phyloP scores from a whole-genome alignment of 1,139 yeast genomes.

The Nematodospora anomalae region DNA sequence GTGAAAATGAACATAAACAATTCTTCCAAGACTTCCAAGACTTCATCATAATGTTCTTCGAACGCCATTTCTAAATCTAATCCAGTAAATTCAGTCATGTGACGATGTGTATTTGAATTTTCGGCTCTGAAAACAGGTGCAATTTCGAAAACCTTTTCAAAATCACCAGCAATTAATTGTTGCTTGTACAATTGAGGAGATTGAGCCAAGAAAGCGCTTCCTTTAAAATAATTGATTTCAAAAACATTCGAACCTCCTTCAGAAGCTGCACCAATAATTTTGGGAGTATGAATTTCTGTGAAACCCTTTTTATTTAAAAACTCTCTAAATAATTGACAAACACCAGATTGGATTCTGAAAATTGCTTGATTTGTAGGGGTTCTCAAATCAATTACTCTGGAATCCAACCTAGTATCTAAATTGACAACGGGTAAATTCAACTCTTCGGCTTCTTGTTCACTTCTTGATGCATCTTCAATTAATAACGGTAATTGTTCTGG shows the following conservation, averaged over 20 bases:
- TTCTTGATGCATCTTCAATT: constrained; percentile 93
- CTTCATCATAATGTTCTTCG: constrained; percentile 97
- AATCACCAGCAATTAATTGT: constrained; percentile 96
- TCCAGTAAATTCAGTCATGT: constrained; percentile 98
- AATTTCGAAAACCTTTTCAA: constrained; percentile 91
- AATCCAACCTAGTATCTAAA: constrained; percentile 92
- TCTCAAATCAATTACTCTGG: constrained; percentile 94
- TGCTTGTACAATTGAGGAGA: constrained; percentile 98
- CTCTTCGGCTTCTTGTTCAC: constrained; percentile 93
- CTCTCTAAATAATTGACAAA: constrained; percentile 85
- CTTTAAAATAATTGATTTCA: constrained; percentile 88
- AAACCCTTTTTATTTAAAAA: constrained; percentile 68
- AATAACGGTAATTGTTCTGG: constrained; percentile 92
- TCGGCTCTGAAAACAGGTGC: constrained; percentile 99
- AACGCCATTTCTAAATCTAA: constrained; percentile 97
- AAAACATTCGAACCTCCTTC: constrained; percentile 98
- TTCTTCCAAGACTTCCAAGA: constrained; percentile 77
- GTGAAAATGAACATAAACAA: constrained; percentile 86
- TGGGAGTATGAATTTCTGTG: constrained; percentile 94
- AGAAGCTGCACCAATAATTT: constrained; percentile 89
- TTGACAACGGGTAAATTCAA: constrained; percentile 91
- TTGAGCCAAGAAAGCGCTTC: constrained; percentile 92
- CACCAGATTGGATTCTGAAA: constrained; percentile 90
- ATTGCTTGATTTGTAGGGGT: constrained; percentile 97
- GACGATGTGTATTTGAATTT: constrained; percentile 98